These are phyloP conservation scores for Psilocybe cyanescens DNA, from an alignment of 768 basidiomycete species.

Conservation along the genomic window DNA sequence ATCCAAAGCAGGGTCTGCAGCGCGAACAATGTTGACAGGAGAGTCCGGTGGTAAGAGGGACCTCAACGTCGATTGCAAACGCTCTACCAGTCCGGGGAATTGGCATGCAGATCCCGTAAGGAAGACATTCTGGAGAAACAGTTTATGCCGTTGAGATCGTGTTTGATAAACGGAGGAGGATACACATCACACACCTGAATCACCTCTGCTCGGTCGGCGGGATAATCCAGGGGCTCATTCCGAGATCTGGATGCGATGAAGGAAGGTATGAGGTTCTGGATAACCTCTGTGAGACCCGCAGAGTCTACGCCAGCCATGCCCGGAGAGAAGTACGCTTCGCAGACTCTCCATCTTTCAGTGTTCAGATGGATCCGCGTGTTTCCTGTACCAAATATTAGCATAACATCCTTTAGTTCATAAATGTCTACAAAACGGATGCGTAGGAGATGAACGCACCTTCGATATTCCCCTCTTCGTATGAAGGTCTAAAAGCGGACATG, in stretches of 20 bases:
- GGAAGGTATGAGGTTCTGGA: conserved; percentile 72
- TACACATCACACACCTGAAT: conserved; percentile 61
- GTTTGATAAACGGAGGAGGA: not conserved
- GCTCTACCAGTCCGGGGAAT: conserved; percentile 67
- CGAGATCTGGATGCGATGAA: conserved; percentile 27
- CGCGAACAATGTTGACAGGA: conserved; percentile 63
- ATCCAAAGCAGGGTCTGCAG: conserved; percentile 70
- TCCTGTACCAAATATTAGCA: conserved; percentile 37
- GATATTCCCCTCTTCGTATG: conserved; percentile 75
- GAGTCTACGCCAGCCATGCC: conserved; percentile 94
- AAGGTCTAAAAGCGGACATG: conserved; percentile 82
- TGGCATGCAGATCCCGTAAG: conserved; percentile 84
- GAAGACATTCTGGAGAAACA: conserved; percentile 75
- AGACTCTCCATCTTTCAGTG: conserved; percentile 88
- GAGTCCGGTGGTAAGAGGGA: conserved; percentile 87
- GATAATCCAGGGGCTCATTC: conserved; percentile 53
- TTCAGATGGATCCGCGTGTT: conserved; percentile 84
- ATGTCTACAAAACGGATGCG: not conserved
- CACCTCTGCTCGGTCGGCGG: conserved; percentile 66
- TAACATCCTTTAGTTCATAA: not conserved
- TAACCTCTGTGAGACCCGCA: conserved; percentile 91
- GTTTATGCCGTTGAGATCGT: not conserved
- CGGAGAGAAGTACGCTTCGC: conserved; percentile 92
- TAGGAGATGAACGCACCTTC: conserved; percentile 44
- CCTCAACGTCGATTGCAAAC: conserved; percentile 75